Evolutionary conservation across 2,329 filamentous ascomycete species (phyloP), one percentile per base, ranked within the genome.

Genomic region (Trichoderma sp.): DNA sequence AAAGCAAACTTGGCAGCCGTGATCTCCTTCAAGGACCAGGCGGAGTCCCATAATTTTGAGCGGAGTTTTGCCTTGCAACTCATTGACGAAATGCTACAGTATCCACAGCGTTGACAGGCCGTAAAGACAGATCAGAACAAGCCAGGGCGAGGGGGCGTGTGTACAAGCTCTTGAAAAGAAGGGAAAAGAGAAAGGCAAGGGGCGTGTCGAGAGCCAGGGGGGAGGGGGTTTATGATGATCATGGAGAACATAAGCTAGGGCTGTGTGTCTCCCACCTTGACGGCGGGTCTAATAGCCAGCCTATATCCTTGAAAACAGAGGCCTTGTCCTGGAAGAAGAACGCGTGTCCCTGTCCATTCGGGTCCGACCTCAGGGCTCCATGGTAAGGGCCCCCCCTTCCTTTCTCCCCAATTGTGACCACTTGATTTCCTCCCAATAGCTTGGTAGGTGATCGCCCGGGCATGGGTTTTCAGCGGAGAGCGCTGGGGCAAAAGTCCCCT

Each of bases 381-480:
- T 67, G 53, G 40, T 43, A 19, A 43, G 40, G 61, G 29, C 27
- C 57, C 57, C 29, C 55, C 33, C 13, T 35, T 14, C 33, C 13
- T 35, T 47, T 43, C 37, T 43, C 53, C 63, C 37, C 27, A 58
- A 58, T 49, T 67, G 37, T 59, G 55, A 29, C 64, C 40, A 67
- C 29, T 67, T 59, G 64, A 67, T 59, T 29, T 37, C 53, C 55
- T 67, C 64, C 64, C 64, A 67, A 67, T 67, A 59, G 64, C 64
- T 67, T 59, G 64, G 64, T 67, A n/a, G 47, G 55, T 67, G 64
- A 67, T 67, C 64, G 64, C 64, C 64, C 53, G 55, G 64, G 64
- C 64, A 67, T 67, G 64, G 64, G 40, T 56, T 59, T 66, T 21
- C 59, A 67, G 64, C 64, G 64, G 55, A 67, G 53, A 59, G 64